Evolutionary conservation across 2,329 filamentous ascomycete genomes (phyloP).

Genomic region (Claviceps capensis): DNA sequence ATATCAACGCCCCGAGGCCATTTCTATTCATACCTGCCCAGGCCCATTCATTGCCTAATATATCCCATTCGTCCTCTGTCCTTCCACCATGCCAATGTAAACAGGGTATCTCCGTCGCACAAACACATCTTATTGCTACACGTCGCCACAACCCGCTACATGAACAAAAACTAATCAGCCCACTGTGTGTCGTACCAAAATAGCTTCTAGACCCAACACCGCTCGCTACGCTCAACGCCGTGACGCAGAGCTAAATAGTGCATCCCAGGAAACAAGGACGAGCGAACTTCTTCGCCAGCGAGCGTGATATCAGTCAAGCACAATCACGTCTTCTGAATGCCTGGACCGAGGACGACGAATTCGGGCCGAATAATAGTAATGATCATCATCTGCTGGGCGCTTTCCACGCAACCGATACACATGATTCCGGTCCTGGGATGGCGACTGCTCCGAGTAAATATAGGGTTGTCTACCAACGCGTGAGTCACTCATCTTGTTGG

Average conservation of each 20-base stretch:
- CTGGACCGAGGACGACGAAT: slow-evolving; percentile 8
- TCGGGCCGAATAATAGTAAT: slow-evolving; percentile 1
- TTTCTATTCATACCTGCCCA: not conserved
- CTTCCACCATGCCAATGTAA: not conserved
- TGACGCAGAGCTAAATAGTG: not conserved
- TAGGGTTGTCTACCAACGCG: not conserved
- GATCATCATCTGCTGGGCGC: slow-evolving; percentile 3
- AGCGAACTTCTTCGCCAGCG: not conserved
- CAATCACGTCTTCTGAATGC: slow-evolving; percentile 17
- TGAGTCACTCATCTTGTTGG: not conserved
- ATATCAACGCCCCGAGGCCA: not conserved
- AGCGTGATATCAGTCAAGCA: slow-evolving; percentile 16
- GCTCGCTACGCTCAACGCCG: slow-evolving; percentile 3
- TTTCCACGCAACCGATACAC: slow-evolving; percentile 2
- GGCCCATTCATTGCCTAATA: not conserved
- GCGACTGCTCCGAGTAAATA: not conserved
- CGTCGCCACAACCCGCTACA: not conserved
- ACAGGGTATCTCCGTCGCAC: slow-evolving; percentile 3
- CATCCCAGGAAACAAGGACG: not conserved
- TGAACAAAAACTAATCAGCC: not conserved
- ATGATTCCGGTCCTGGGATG: not conserved
- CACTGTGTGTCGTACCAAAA: not conserved
- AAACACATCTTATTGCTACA: not conserved
- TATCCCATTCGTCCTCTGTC: not conserved
- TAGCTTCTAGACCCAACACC: slow-evolving; percentile 5